Base-by-base conservation (phyloP, 192 early-diverging fungal species). In the Coemansia pectinata region DNA sequence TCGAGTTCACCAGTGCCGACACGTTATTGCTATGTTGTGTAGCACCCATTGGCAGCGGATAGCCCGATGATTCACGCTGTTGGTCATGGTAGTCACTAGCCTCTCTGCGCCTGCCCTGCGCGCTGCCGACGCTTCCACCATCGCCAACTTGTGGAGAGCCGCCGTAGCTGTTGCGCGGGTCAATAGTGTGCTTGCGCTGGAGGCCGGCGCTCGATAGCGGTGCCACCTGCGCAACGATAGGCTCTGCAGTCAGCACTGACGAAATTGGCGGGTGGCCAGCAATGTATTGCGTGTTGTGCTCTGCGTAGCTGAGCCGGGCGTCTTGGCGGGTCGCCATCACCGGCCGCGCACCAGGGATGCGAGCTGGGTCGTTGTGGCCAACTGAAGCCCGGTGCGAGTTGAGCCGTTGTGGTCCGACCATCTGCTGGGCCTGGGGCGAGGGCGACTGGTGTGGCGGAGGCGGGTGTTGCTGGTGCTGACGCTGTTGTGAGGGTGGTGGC, bases 1-100 rank as follows among this genome's bases (percentile, higher is more conserved):
- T 74, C 31, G 77, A 79, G 29, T 44, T 59, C 12, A 63, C 77
- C 52, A 79, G 72, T 27, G 72, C 55, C 39, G 72, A 65, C 19
- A 79, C 66, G 15, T 34, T 58, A 17, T 34, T 57, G 65, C 61
- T 58, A 47, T 57, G 66, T 41, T 61, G 38, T 48, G 41, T 41
- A 45, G 36, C n/a, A 40, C 36, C 48, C 55, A 58, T 58, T 33
- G 55, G 66, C 40, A 39, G 66, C 29, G 23, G 66, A 31, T 53
- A 19, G 27, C 36, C 66, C 17, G 14, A 6, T 58, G 66, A 15
- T 4, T 69, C 67, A 23, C 63, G 67, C 53, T 65, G 42, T 36
- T 63, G 65, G 40, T 58, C 66, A 31, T 65, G 29, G 29, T 58
- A 58, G 55, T 58, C 55, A 5, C 55, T 58, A n/a, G 55, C 55